Conservation (phyloP, 73 alveolate genomes). For the Stentor roeselii region DNA sequence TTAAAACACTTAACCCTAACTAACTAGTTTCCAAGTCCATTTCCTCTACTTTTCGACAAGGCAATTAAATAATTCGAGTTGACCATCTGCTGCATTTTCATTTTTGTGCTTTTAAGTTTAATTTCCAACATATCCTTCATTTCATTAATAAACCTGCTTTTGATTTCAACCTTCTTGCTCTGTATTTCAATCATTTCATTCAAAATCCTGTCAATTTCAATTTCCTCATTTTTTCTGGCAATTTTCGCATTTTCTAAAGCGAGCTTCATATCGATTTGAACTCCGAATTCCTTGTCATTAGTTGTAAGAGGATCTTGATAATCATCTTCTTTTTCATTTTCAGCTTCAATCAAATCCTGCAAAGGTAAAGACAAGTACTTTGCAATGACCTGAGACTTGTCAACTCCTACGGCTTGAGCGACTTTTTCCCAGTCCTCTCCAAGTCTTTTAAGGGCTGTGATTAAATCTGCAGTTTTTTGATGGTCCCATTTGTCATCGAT, state of each 20-base stretch:
- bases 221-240: conserved; percentile 31
- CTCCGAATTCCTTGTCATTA: conserved; percentile 38
- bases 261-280: conserved; percentile 37
- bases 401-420: conserved; percentile 36
- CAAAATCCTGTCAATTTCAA: conserved; percentile 37
- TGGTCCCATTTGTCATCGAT: conserved; percentile 19
- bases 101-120: conserved; percentile 51
- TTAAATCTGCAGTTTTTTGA: neutral
- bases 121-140: conserved; percentile 51
- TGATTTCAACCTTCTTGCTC: conserved; percentile 61
- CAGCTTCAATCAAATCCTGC: conserved; percentile 27
- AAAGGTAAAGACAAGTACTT: conserved; percentile 34
- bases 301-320: conserved; percentile 35
- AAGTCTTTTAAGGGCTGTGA: conserved; percentile 11
- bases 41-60: conserved; percentile 36
- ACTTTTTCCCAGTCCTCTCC: conserved; percentile 41
- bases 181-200: conserved; percentile 52
- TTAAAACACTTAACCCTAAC: too few relatives aligned
- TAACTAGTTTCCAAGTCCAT: too few relatives aligned
- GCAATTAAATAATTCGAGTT: conserved; percentile 55
- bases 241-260: conserved; percentile 41
- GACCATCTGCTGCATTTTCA: conserved; percentile 59
- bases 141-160: conserved; percentile 49
- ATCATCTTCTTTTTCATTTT: conserved; percentile 40
- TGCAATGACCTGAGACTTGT: conserved; percentile 24